Evolutionary conservation across 1,284 basidiomycete genomes (phyloP).

Genomic region (Polyporus tsugae): DNA sequence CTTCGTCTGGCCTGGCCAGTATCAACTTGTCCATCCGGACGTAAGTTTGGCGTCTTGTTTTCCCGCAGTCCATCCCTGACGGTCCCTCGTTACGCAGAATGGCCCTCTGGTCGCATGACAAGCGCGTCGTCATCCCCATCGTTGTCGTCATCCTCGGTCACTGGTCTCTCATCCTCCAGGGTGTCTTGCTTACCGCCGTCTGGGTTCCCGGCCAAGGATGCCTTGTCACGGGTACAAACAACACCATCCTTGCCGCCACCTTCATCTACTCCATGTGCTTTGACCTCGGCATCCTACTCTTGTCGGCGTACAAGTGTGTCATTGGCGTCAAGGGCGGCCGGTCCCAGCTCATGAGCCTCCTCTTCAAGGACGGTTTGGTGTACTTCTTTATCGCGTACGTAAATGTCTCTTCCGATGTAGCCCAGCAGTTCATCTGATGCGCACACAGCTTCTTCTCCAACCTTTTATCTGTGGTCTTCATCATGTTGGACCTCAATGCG

Average conservation of each 20-base stretch:
- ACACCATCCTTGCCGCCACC: slow-evolving; percentile 63
- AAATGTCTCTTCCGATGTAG: background rate
- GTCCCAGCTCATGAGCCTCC: slow-evolving; percentile 41
- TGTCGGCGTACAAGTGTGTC: slow-evolving; percentile 59
- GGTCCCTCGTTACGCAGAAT: slow-evolving; percentile 52
- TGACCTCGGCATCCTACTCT: slow-evolving; percentile 66
- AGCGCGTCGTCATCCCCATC: slow-evolving; percentile 62
- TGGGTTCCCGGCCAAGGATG: slow-evolving; percentile 56
- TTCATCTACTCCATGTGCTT: slow-evolving; percentile 81
- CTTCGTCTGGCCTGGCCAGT: slow-evolving; percentile 77
- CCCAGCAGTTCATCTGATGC: slow-evolving; percentile 1
- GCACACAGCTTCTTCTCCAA: slow-evolving; percentile 39
- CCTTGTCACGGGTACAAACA: slow-evolving; percentile 65
- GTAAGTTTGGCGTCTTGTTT: slow-evolving; percentile 47
- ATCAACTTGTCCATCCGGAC: slow-evolving; percentile 83
- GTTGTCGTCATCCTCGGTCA: slow-evolving; percentile 73
- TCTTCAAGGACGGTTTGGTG: slow-evolving; percentile 44
- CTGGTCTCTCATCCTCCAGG: slow-evolving; percentile 81
- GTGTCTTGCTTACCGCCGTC: slow-evolving; percentile 64
- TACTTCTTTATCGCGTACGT: slow-evolving; percentile 45
- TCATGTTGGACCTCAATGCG: slow-evolving; percentile 43
- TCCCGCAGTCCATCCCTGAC: slow-evolving; percentile 2
- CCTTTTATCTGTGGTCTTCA: slow-evolving; percentile 44
- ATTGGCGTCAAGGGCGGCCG: slow-evolving; percentile 37
- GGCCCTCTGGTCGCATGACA: slow-evolving; percentile 73